Evolutionary conservation across 495 filamentous ascomycete species (phyloP).

Genomic region (Penicillium verhagenii): DNA sequence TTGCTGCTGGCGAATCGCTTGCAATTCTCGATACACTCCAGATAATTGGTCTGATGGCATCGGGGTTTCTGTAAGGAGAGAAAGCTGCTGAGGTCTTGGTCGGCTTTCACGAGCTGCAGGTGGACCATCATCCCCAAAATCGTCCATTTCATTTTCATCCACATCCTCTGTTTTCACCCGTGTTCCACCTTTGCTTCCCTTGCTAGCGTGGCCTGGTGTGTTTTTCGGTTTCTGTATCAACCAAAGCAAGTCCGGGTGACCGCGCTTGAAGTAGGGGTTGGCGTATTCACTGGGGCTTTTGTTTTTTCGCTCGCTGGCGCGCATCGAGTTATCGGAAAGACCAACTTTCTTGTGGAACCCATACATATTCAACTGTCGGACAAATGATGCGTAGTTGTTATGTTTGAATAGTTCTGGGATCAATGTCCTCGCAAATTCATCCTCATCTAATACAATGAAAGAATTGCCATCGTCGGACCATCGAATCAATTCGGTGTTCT

Average conservation of each 20-base stretch:
- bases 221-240: constrained; percentile 96
- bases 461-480: constrained; percentile 97
- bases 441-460: constrained; percentile 95
- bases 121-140: constrained; percentile 55
- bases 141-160: constrained; percentile 67
- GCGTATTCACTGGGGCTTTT: constrained; percentile 98
- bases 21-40: constrained; percentile 73
- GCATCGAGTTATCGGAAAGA: constrained; percentile 95
- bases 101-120: constrained; percentile 35
- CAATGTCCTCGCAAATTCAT: constrained; percentile 96
- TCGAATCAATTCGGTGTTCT: constrained; percentile 91
- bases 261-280: constrained; percentile 93
- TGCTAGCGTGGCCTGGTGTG: constrained; percentile 48
- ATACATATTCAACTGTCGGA: constrained; percentile 98
- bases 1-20: constrained; percentile 80
- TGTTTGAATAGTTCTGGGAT: constrained; percentile 99
- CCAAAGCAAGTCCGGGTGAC: constrained; percentile 92
- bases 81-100: constrained; percentile 39
- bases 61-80: constrained; percentile 38
- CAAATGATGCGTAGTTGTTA: constrained; percentile 98
- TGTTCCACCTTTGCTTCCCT: constrained; percentile 42
- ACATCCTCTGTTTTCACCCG: constrained; percentile 70
- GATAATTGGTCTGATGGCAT: constrained; percentile 78
- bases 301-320: constrained; percentile 91
- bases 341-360: constrained; percentile 99